A percentile compares a stretch with the other conserved stretches of the same genome.
Evolutionary conservation across 2,329 filamentous ascomycete species (phyloP).

Genomic region (Cordyceps fumosorosea): DNA sequence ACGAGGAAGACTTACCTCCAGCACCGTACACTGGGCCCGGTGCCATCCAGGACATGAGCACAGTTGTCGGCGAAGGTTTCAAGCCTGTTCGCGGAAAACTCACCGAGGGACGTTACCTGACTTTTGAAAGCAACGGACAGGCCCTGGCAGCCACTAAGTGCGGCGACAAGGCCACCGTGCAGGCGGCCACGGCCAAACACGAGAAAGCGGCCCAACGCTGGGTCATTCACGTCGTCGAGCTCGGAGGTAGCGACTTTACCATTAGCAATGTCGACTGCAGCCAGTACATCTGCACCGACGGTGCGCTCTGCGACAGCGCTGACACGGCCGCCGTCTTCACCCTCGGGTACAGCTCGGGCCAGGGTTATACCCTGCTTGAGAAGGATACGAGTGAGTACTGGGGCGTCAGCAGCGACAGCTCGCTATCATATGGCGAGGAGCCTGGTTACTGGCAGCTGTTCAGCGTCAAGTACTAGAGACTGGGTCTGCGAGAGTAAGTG

Average conservation of each 20-base stretch:
- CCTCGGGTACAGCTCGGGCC: conserved; percentile 16
- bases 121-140: conserved; percentile 39
- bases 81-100: conserved; percentile 45
- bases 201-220: conserved; percentile 38
- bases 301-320: conserved; percentile 13
- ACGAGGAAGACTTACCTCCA: conserved; percentile 30
- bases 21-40: conserved; percentile 39
- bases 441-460: conserved; percentile 9
- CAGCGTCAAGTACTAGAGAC: conserved; percentile 11
- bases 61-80: conserved; percentile 45
- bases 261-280: conserved; percentile 20
- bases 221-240: conserved; percentile 36
- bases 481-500: background rate
- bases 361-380: conserved; percentile 17
- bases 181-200: conserved; percentile 28
- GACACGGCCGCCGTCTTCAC: conserved; percentile 16
- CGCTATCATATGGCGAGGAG: background rate
- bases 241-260: conserved; percentile 22
- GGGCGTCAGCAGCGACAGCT: background rate
- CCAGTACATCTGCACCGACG: conserved; percentile 17
- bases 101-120: conserved; percentile 48
- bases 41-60: conserved; percentile 30
- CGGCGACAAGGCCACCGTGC: conserved; percentile 18
- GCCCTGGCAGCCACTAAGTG: conserved; percentile 31
- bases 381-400: conserved; percentile 11